Evolutionary conservation across 169 alveolate genomes (phyloP).

Genomic region (Babesia divergens): DNA sequence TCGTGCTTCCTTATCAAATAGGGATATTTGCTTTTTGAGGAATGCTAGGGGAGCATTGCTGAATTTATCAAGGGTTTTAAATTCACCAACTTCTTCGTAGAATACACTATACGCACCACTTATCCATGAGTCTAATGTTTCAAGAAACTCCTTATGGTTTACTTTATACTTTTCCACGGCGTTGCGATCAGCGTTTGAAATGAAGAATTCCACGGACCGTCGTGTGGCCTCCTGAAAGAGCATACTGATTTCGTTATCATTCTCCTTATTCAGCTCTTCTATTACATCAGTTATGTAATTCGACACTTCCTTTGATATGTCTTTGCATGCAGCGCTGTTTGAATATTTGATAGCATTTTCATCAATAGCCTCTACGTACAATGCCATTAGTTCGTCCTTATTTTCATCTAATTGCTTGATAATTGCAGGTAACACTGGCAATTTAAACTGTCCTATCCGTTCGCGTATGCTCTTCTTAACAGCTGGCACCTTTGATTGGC

Average conservation of each 20-base stretch:
- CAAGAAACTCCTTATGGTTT: background rate
- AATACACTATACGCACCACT: constrained; percentile 1
- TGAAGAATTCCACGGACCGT: background rate
- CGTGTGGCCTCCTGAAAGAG: constrained; percentile 19
- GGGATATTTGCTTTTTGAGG: constrained; percentile 2
- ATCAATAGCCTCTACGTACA: background rate
- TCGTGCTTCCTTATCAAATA: background rate
- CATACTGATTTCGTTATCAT: constrained; percentile 13
- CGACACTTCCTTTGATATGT: background rate
- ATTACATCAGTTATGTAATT: background rate
- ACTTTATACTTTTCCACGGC: constrained; percentile 29
- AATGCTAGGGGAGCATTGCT: background rate
- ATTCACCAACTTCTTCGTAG: constrained; percentile 39
- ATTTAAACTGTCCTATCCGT: constrained; percentile 3
- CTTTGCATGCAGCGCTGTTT: constrained; percentile 7
- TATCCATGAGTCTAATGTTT: background rate
- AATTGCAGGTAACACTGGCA: constrained; percentile 40
- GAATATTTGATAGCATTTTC: constrained; percentile 6
- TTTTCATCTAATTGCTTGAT: constrained; percentile 3
- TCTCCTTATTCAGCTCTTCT: constrained; percentile 11
- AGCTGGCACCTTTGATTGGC: constrained; percentile 6
- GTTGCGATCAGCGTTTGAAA: constrained; percentile 15
- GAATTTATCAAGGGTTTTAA: constrained; percentile 17
- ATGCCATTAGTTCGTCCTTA: background rate
- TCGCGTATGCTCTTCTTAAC: constrained; percentile 6